Evolutionary conservation across 1,284 basidiomycete genomes (phyloP).

Genomic region (Naganishia sp.): DNA sequence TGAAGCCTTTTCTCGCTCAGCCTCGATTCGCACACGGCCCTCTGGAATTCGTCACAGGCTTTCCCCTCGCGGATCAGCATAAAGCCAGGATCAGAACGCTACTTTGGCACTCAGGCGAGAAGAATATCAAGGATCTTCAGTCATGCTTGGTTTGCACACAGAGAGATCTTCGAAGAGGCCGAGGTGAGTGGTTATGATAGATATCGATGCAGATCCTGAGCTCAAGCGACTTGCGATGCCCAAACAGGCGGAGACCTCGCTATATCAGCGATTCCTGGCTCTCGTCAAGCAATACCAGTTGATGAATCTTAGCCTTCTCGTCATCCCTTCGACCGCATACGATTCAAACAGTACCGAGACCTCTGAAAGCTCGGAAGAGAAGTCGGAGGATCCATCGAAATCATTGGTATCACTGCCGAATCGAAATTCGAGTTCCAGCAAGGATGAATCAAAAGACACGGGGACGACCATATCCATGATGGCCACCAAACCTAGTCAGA

Average conservation of each 20-base stretch:
- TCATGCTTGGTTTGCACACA: conserved; percentile 92
- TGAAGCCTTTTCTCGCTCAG: conserved; percentile 87
- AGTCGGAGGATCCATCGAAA: neutral
- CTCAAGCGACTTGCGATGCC: conserved; percentile 24
- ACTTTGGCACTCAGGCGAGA: conserved; percentile 62
- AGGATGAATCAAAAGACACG: neutral
- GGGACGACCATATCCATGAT: neutral
- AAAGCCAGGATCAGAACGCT: conserved; percentile 33
- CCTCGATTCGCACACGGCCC: conserved; percentile 85
- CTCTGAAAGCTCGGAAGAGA: neutral
- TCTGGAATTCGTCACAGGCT: conserved; percentile 83
- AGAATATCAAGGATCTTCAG: conserved; percentile 92
- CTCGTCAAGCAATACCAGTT: conserved; percentile 80
- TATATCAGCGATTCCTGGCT: conserved; percentile 87
- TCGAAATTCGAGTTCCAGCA: neutral
- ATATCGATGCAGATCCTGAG: neutral
- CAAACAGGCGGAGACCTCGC: conserved; percentile 71
- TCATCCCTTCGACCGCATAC: conserved; percentile 62
- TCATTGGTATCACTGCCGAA: neutral
- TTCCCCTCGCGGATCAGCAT: conserved; percentile 77
- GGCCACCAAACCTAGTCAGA: too few relatives aligned
- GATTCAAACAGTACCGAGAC: neutral
- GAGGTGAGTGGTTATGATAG: conserved; percentile 56
- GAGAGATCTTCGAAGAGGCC: conserved; percentile 83
- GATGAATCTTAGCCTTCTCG: conserved; percentile 71